Percentiles rank a stretch among this genome's conserved stretches.
Evolutionary conservation across 495 filamentous ascomycete genomes (phyloP).

Genomic region (Cladorrhinum samala): DNA sequence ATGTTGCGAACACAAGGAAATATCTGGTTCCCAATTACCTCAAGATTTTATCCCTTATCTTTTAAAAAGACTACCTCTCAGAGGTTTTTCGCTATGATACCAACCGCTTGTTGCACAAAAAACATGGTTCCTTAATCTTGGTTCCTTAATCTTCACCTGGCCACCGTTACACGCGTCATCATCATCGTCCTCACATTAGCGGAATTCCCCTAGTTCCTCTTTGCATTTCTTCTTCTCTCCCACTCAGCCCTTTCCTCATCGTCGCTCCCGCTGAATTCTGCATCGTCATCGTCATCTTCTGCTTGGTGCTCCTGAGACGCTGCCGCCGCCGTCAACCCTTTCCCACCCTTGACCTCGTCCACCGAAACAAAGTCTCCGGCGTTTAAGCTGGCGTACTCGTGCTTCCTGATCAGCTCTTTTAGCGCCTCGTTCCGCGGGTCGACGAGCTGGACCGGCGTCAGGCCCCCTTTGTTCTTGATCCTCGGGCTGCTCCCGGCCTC

Average conservation of each 20-base stretch:
- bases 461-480: conserved; percentile 59
- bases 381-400: conserved; percentile 61
- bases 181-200: no score
- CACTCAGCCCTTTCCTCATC: conserved; percentile 48
- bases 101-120: no score
- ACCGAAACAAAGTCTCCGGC: conserved; percentile 43
- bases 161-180: no score
- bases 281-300: conserved; percentile 39
- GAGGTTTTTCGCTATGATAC: no score
- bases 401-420: conserved; percentile 60
- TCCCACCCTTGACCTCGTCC: conserved; percentile 24
- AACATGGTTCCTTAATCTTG: no score
- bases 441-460: conserved; percentile 62
- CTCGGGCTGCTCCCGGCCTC: conserved; percentile 64
- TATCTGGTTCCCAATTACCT: no score
- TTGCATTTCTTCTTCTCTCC: conserved; percentile 39
- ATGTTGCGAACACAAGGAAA: no score
- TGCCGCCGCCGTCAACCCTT: not conserved
- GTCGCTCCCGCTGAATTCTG: conserved; percentile 48
- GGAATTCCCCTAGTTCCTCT: conserved; percentile 23
- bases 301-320: conserved; percentile 2
- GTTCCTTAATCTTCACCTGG: no score
- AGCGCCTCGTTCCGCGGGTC: conserved; percentile 68
- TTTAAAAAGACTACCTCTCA: no score
- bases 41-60: no score